Percentiles rank a stretch among this genome's conserved stretches.
Evolutionary conservation across 805 yeast genomes (phyloP).

Genomic region (Zygoascus ofunaensis): DNA sequence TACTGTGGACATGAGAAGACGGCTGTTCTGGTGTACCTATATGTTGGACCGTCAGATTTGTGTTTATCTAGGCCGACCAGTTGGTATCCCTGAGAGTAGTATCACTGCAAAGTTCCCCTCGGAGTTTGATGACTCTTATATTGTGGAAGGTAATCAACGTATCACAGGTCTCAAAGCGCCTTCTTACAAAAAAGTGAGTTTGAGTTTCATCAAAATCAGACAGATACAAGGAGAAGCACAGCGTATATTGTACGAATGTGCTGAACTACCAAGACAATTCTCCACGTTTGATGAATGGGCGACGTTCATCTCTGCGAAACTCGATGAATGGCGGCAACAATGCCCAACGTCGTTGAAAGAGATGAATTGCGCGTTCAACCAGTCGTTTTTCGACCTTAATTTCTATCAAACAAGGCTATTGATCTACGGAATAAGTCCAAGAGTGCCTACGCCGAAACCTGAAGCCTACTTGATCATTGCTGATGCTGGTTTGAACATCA

Average conservation of each 20-base stretch:
- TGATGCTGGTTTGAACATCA: conserved; percentile 58
- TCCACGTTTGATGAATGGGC: conserved; percentile 54
- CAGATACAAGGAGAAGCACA: conserved; percentile 72
- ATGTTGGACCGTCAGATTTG: conserved; percentile 79
- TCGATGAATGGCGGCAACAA: conserved; percentile 54
- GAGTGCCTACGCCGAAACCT: conserved; percentile 43
- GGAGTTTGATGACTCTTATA: conserved; percentile 61
- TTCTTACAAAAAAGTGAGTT: conserved; percentile 59
- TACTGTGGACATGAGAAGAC: conserved; percentile 57
- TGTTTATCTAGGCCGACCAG: conserved; percentile 78
- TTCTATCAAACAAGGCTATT: conserved; percentile 66
- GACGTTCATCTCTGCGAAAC: conserved; percentile 36
- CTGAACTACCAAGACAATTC: conserved; percentile 61
- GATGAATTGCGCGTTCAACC: conserved; percentile 68
- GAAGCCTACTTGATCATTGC: conserved; percentile 49
- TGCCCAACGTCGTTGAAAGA: conserved; percentile 48
- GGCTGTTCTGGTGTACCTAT: conserved; percentile 85
- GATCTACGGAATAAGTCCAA: conserved; percentile 72
- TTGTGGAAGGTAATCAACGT: conserved; percentile 21
- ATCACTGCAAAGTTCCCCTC: conserved; percentile 66
- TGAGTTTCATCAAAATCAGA: conserved; percentile 60
- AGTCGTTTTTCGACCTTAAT: conserved; percentile 62
- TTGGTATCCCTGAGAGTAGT: conserved; percentile 77
- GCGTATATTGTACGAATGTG: conserved; percentile 58
- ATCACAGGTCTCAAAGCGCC: conserved; percentile 27